Evolutionary conservation across 768 basidiomycete species (phyloP), one percentile per base, ranked within the genome.

Genomic region (Tulasnella sp.): DNA sequence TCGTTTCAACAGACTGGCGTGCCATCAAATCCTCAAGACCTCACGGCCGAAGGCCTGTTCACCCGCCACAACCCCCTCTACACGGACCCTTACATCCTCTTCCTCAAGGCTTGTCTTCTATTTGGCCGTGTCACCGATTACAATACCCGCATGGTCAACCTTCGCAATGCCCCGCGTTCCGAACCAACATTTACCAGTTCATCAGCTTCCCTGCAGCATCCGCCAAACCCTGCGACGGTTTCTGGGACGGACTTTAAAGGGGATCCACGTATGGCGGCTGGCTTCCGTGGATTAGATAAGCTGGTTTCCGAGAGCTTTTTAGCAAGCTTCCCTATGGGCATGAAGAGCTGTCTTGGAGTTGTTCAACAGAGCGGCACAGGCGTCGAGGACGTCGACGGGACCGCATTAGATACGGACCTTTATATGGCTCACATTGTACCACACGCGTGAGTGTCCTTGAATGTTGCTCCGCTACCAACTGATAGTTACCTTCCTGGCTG

Each of bases 371-470:
- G 42, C 20, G 79, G 79, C 40, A 40, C 44, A 42, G 92, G 90
- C n/a, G 89, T 91, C 78, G 89, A 88, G 77, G 92, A 90, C n/a
- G 89, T 91, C 79, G 89, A 88, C 79, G 92, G 93, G 79, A 86
- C 88, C 54, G 88, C 90, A 60, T 86, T 96, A 58, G 94, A 96
- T 84, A 95, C 93, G 1, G 94, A 96, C 84, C 86, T 96, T 80
- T 96, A 94, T 84, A 91, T 96, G 92, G 94, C 94, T 58, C 94
- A 95, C 83, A 89, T 95, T 64, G 89, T 94, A 81, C 95, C 95
- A 28, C 92, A 96, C 84, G 94, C 95, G 94, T 95, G 86, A 85
- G 92, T 89, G 18, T 48, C 80, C 6, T 5, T 12, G n/a, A n/a
- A n/a, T 28, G 31, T 16, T 31, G 79, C 81, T 80, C 50, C 78